Evolutionary conservation across 768 basidiomycete genomes (phyloP).

Genomic region (Leccinellum rugosiceps): DNA sequence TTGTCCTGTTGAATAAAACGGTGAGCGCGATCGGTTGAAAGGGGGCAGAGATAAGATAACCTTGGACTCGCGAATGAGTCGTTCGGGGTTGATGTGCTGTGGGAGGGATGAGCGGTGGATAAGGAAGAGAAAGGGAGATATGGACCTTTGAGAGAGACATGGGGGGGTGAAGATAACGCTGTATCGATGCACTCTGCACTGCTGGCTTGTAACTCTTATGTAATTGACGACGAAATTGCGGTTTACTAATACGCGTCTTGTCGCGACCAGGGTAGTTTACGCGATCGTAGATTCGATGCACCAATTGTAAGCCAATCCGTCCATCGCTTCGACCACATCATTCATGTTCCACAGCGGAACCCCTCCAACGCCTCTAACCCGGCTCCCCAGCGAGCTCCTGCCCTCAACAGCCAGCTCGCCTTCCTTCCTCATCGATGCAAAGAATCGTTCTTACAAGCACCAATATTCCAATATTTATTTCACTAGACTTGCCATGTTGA

Average conservation of each 20-base stretch:
- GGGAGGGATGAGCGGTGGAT: background rate
- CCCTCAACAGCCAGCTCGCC: conserved; percentile 29
- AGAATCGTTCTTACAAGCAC: conserved; percentile 56
- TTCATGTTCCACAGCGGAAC: conserved; percentile 17
- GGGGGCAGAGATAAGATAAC: conserved; percentile 30
- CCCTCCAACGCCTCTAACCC: conserved; percentile 16
- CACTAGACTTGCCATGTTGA: conserved; percentile 49
- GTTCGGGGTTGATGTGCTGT: conserved; percentile 68
- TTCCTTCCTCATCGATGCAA: conserved; percentile 42
- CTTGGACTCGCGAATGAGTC: conserved; percentile 55
- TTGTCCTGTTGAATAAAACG: conserved; percentile 41
- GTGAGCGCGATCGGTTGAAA: background rate
- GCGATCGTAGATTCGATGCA: background rate
- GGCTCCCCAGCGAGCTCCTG: conserved; percentile 29
- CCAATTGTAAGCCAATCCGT: no score
- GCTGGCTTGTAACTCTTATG: no score
- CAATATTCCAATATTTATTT: conserved; percentile 78
- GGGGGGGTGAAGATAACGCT: background rate
- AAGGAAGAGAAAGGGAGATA: background rate
- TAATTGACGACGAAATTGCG: no score
- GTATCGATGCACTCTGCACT: background rate
- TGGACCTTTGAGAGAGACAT: conserved; percentile 61
- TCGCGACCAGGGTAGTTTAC: no score
- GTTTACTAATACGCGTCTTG: no score
- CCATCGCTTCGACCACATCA: no score